Evolutionary conservation across 1,139 yeast species (phyloP), one percentile per base, ranked within the genome.

Genomic region (Sugiyamaella xylanicola): DNA sequence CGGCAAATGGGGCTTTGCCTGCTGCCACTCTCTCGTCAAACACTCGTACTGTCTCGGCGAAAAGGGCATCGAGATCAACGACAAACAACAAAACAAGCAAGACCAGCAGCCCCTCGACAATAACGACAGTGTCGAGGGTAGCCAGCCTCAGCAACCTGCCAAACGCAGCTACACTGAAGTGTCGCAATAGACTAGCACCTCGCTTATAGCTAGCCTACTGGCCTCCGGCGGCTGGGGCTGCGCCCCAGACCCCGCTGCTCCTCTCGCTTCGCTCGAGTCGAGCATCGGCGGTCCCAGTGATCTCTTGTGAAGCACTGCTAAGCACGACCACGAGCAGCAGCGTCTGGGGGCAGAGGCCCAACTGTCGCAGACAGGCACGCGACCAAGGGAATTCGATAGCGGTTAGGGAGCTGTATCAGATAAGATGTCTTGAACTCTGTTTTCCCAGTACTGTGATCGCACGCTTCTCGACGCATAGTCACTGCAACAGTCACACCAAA

Each of bases 1-100:
- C 36, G 80, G 80, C 1, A 65, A 68, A 54, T 80, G 84, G 84
- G 84, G 84, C 2, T 80, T 71, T 59, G 61, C 62, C 4, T 80
- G 84, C 61, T 80, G 84, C 56, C 72, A 73, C 53, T 70, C 72
- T 51, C 66, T 59, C 57, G 71, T 76, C 57, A 69, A 69, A 56
- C 65, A 72, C 55, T 65, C 72, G 2, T 69, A 67, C 55, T 74
- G 77, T 59, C 62, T 69, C 5, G 72, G 65, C 46, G 63, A 27
- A 11, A 55, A 50, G 42, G 63, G 63, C 4, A 49, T 48, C 27
- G 56, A 53, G 46, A 41, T 58, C 15, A 54, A 58, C 39, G 57
- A 55, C 29, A 51, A 47, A 25, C 20, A 48, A 29, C 8, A 40
- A 19, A 40, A 13, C 9, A 40, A 43, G n/a, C 46, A 35, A 13